Evolutionary conservation across 768 basidiomycete genomes (phyloP).

Genomic region (Cyclocybe cylindracea): DNA sequence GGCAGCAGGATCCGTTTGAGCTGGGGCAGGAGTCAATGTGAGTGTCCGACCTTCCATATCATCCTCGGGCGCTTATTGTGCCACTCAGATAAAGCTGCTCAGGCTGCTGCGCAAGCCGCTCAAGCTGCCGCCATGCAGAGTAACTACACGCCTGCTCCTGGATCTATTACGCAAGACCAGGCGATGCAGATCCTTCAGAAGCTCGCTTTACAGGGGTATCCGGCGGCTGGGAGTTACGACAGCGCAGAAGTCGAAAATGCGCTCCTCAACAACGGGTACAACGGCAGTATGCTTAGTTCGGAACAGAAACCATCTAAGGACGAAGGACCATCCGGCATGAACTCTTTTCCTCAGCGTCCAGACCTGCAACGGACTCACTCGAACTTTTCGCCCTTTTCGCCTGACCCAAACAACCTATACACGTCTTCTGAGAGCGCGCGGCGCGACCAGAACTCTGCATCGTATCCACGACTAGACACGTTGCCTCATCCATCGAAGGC

Average conservation of each 20-base stretch:
- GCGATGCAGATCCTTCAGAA: conserved; percentile 63
- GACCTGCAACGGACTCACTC: conserved; percentile 38
- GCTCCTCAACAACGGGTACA: conserved; percentile 13
- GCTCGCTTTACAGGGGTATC: conserved; percentile 44
- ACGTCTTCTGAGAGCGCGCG: conserved; percentile 31
- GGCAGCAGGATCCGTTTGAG: conserved; percentile 89
- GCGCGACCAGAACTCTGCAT: conserved; percentile 28
- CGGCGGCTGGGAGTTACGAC: conserved; percentile 10
- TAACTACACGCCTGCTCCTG: conserved; percentile 29
- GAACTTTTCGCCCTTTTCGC: conserved; percentile 78
- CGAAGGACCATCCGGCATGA: conserved; percentile 2
- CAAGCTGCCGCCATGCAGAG: conserved; percentile 71
- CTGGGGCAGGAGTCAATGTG: conserved; percentile 94
- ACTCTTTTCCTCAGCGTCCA: conserved; percentile 24
- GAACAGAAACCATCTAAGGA: conserved; percentile 16
- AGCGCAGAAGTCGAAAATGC: conserved; percentile 18
- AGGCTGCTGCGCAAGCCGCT: conserved; percentile 83
- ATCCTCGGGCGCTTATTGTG: not conserved
- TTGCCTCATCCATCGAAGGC: conserved; percentile 51
- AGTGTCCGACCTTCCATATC: conserved; percentile 18
- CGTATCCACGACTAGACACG: conserved; percentile 36
- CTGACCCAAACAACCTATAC: conserved; percentile 59
- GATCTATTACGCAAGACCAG: conserved; percentile 59
- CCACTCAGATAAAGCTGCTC: conserved; percentile 79
- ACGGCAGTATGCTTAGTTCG: not conserved